These are phyloP conservation scores for Sordaria brevicollis DNA, from an alignment of 495 filamentous ascomycete species.

Conservation along the genomic window DNA sequence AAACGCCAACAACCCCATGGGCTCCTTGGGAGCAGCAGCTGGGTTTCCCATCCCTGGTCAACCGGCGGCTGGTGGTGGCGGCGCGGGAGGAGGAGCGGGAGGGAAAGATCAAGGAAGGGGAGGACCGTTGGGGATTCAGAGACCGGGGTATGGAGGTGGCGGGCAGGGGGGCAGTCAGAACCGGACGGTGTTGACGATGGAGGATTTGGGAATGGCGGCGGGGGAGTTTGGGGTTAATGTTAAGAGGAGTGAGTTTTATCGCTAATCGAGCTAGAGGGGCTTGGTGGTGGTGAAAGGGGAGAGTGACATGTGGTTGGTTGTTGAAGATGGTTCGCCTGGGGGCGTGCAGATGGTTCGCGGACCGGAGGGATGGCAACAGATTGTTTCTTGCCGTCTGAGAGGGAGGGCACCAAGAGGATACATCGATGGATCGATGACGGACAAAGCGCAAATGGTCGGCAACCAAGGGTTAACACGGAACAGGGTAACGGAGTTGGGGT, in stretches of 20 bases:
- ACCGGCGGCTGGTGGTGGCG: conserved; percentile 46
- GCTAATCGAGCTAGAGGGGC: conserved; percentile 47
- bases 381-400: not conserved
- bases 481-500: not conserved
- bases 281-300: not conserved
- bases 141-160: conserved; percentile 86
- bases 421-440: not conserved
- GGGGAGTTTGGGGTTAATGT: conserved; percentile 96
- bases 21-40: conserved; percentile 68
- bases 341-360: not conserved
- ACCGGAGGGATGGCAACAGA: not conserved
- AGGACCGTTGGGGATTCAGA: conserved; percentile 71
- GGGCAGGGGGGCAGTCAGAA: conserved; percentile 85
- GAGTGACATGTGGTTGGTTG: no score
- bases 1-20: conserved; percentile 78
- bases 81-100: conserved; percentile 45
- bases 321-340: not conserved
- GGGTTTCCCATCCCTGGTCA: conserved; percentile 56
- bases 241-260: conserved; percentile 94
- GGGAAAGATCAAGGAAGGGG: conserved; percentile 48
- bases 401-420: not conserved
- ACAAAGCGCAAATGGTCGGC: not conserved
- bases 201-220: conserved; percentile 95
- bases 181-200: conserved; percentile 94
- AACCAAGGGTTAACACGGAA: not conserved